phyloP scores from a whole-genome alignment of 176 grass and related monocot species.

The Avena eriantha region DNA sequence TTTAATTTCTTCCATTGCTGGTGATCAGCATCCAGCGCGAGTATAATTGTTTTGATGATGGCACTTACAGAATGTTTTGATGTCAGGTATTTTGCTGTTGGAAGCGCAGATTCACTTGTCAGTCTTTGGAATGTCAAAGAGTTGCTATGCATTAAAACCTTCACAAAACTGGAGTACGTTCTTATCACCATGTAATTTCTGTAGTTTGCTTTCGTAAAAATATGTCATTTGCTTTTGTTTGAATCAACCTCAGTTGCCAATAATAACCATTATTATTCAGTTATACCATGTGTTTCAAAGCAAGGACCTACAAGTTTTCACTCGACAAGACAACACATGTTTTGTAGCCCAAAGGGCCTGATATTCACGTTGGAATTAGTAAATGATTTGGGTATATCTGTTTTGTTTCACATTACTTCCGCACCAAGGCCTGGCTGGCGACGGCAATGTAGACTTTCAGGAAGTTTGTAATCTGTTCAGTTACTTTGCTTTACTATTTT shows the following conservation, averaged over 20 bases:
- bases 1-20: not conserved
- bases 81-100: constrained; percentile 95
- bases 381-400: constrained; percentile 15
- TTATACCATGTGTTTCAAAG: not conserved
- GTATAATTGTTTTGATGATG: constrained; percentile 36
- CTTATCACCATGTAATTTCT: not conserved
- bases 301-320: not conserved
- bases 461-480: not conserved
- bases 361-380: constrained; percentile 23
- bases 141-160: constrained; percentile 90
- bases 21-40: not conserved
- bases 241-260: not conserved
- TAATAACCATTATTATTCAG: constrained; percentile 14
- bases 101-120: constrained; percentile 99
- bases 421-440: not conserved
- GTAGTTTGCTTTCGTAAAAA: not conserved
- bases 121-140: constrained; percentile 97
- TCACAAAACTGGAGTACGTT: constrained; percentile 96
- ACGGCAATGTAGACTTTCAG: not conserved
- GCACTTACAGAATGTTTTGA: constrained; percentile 44
- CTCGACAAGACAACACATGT: not conserved
- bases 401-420: not conserved
- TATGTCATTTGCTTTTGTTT: constrained; percentile 5
- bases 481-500: constrained; percentile 3
- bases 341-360: not conserved